Percentiles rank a stretch among this genome's conserved stretches.
Evolutionary conservation across 2,329 filamentous ascomycete genomes (phyloP).

Genomic region (Beauveria scarabaeidicola): DNA sequence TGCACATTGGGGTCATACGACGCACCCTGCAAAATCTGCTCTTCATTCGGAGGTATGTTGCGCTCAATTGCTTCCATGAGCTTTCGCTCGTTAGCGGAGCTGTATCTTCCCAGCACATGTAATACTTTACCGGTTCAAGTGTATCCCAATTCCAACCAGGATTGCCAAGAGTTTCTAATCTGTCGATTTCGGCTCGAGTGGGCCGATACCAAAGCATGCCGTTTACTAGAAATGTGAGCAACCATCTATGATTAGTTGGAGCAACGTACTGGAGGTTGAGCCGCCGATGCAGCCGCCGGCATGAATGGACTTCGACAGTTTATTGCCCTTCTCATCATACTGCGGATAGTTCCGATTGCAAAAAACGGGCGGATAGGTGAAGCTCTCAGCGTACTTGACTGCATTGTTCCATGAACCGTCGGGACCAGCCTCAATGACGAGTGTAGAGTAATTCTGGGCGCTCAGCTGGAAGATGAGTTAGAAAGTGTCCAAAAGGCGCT

Average conservation of each 20-base stretch:
- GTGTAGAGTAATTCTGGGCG: slow-evolving; percentile 15
- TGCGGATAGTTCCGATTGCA: slow-evolving; percentile 18
- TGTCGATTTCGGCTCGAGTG: slow-evolving; percentile 17
- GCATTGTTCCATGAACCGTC: slow-evolving; percentile 17
- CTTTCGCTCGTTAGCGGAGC: slow-evolving; percentile 11
- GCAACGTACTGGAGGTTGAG: slow-evolving; percentile 17
- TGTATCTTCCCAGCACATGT: slow-evolving; percentile 11
- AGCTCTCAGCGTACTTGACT: slow-evolving; percentile 13
- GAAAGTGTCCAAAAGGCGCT: neutral
- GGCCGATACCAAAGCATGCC: slow-evolving; percentile 20
- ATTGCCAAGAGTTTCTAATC: slow-evolving; percentile 15
- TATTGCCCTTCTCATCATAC: slow-evolving; percentile 15
- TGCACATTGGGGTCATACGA: slow-evolving; percentile 24
- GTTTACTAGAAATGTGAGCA: slow-evolving; percentile 14
- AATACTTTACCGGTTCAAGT: slow-evolving; percentile 21
- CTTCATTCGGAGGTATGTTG: slow-evolving; percentile 15
- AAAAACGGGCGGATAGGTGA: slow-evolving; percentile 13
- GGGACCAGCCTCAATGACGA: slow-evolving; percentile 19
- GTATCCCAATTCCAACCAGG: slow-evolving; percentile 26
- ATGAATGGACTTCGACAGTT: slow-evolving; percentile 13
- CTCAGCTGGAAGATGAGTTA: slow-evolving; percentile 14
- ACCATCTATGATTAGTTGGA: too few species aligned
- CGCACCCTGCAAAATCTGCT: slow-evolving; percentile 15
- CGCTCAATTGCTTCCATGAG: slow-evolving; percentile 16
- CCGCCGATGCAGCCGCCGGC: slow-evolving; percentile 20